phyloP scores from a whole-genome alignment of 2,329 filamentous ascomycete genomes.

The Phaeosphaeria sp. region DNA sequence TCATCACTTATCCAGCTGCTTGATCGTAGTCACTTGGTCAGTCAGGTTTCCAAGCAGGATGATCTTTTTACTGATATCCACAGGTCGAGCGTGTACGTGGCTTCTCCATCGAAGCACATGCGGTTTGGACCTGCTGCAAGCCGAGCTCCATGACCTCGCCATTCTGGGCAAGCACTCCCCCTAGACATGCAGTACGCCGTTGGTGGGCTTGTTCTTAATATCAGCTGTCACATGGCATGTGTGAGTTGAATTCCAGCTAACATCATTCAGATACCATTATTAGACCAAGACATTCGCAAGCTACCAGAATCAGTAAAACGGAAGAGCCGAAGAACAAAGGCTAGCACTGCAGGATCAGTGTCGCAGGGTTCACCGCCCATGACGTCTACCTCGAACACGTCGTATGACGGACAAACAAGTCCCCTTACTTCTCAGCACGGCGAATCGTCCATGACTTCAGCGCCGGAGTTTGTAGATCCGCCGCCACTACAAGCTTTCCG shows the following conservation, averaged over 20 bases:
- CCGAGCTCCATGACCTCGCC: constrained; percentile 54
- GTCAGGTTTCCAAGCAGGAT: constrained; percentile 8
- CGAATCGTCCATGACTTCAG: constrained; percentile 45
- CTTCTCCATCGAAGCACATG: constrained; percentile 61
- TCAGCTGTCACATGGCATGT: background rate
- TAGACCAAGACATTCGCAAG: constrained; percentile 61
- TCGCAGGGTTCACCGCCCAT: constrained; percentile 36
- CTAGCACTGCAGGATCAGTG: constrained; percentile 26
- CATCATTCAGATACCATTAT: constrained; percentile 43
- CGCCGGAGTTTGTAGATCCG: constrained; percentile 44
- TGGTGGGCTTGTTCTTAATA: background rate
- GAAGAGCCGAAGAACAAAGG: constrained; percentile 35
- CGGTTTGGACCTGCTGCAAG: constrained; percentile 57
- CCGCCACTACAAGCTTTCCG: constrained; percentile 51
- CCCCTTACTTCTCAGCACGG: constrained; percentile 34
- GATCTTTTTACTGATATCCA: constrained; percentile 25
- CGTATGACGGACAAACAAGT: constrained; percentile 44
- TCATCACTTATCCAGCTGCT: constrained; percentile 51
- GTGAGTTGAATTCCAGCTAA: constrained; percentile 1
- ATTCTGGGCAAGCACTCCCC: constrained; percentile 52
- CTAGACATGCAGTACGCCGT: background rate
- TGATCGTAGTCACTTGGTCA: constrained; percentile 56
- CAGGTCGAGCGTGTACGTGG: constrained; percentile 58
- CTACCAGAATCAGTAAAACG: constrained; percentile 50
- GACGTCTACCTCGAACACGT: constrained; percentile 48